These are phyloP conservation scores for Chlamydomonas reinhardtii DNA, from an alignment of 163 green algal genomes.

Conservation along the genomic window DNA sequence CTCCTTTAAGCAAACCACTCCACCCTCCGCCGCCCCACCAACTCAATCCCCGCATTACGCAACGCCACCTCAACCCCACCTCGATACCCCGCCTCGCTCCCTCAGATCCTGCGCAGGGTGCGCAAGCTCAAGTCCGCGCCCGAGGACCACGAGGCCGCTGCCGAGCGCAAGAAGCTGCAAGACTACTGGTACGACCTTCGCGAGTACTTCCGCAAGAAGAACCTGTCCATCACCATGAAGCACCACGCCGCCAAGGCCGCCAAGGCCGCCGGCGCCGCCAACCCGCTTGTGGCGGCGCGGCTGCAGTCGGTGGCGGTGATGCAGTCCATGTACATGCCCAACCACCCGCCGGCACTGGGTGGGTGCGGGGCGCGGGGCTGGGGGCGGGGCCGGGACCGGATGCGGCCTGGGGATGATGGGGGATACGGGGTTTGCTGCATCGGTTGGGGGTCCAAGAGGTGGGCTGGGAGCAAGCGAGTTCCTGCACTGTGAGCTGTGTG, in stretches of 20 bases:
- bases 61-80: no score
- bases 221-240: conserved; percentile 28
- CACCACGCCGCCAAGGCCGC: conserved; percentile 11
- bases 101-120: conserved; percentile 4
- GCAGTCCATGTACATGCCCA: background rate
- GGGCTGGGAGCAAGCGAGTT: no score
- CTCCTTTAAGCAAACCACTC: no score
- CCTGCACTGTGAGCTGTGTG: no score
- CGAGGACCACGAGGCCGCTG: background rate
- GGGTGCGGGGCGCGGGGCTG: no score
- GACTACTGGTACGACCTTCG: background rate
- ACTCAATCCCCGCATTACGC: no score
- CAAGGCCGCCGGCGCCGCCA: conserved; percentile 4
- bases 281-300: background rate
- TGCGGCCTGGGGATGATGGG: no score
- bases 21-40: no score
- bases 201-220: conserved; percentile 14
- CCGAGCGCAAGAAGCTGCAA: background rate
- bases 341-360: background rate
- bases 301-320: background rate
- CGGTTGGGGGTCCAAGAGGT: no score
- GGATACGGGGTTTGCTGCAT: no score
- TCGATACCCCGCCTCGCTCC: no score
- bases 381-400: no score
- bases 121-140: conserved; percentile 1